Percentiles rank a stretch among this genome's conserved stretches.
Evolutionary conservation across 177 flowering plant genomes (phyloP).

Genomic region (Vitis hybrid): DNA sequence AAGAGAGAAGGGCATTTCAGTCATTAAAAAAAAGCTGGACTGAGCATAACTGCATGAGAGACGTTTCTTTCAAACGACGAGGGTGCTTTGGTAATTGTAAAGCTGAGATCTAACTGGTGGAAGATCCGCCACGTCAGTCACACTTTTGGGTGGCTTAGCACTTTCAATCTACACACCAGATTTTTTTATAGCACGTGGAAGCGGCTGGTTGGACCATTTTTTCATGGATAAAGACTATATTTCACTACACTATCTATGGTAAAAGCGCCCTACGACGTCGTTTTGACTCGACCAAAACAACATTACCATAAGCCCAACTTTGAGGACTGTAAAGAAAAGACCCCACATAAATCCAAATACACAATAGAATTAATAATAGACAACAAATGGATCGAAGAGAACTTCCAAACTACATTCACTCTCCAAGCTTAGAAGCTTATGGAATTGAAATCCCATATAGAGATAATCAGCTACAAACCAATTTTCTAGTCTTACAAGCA

Average conservation of each 20-base stretch:
- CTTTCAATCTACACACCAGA: conserved; percentile 6
- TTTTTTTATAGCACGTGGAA: conserved; percentile 28
- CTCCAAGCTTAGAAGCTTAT: background rate
- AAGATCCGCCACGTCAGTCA: conserved; percentile 19
- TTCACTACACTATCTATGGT: background rate
- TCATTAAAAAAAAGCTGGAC: background rate
- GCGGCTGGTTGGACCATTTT: conserved; percentile 14
- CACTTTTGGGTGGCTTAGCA: background rate
- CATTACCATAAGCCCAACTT: background rate
- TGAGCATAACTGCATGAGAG: too few relatives aligned
- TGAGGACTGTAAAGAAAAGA: background rate
- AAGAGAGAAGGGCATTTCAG: conserved; percentile 2
- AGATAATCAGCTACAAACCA: background rate
- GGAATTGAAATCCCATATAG: background rate
- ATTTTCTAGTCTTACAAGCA: background rate
- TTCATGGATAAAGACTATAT: background rate
- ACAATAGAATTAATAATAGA: background rate
- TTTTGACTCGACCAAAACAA: background rate
- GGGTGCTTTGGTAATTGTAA: background rate
- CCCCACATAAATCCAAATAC: background rate
- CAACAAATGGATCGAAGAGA: background rate
- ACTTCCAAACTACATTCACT: background rate
- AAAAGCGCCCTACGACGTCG: background rate
- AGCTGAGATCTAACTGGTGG: background rate
- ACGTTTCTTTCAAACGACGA: too few relatives aligned